phyloP scores from a whole-genome alignment of 352 stramenopile species.

The Pythium myriotylum region DNA sequence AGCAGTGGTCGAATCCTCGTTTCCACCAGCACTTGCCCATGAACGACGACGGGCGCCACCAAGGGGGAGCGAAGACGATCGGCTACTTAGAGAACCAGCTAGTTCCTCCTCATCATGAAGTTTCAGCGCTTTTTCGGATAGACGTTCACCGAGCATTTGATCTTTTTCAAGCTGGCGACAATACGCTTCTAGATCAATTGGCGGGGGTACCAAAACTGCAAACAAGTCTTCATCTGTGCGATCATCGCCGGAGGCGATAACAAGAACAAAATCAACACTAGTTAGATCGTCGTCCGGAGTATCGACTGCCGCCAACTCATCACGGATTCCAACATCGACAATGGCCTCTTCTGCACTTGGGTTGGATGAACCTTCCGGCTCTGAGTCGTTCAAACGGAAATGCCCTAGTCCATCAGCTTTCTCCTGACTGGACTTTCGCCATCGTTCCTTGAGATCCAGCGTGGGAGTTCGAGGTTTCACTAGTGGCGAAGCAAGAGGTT shows the following conservation, averaged over 20 bases:
- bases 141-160: slow-evolving; percentile 30
- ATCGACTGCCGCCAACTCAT: not conserved
- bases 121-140: slow-evolving; percentile 21
- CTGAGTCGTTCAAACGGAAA: slow-evolving; percentile 20
- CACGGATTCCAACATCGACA: slow-evolving; percentile 5
- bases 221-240: slow-evolving; percentile 87
- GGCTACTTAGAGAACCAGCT: not conserved
- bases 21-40: slow-evolving; percentile 17
- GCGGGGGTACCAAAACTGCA: slow-evolving; percentile 69
- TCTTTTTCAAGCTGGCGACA: slow-evolving; percentile 77
- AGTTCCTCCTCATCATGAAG: slow-evolving; percentile 26
- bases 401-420: slow-evolving; percentile 16
- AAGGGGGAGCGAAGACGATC: not conserved
- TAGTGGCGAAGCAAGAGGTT: slow-evolving; percentile 47
- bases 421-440: slow-evolving; percentile 27
- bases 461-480: slow-evolving; percentile 34
- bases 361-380: not conserved
- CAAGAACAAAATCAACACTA: slow-evolving; percentile 77
- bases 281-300: slow-evolving; percentile 4
- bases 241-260: slow-evolving; percentile 85
- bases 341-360: slow-evolving; percentile 1
- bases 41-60: slow-evolving; percentile 19
- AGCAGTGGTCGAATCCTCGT: slow-evolving; percentile 19
- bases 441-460: slow-evolving; percentile 21
- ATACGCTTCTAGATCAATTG: slow-evolving; percentile 83